Percentiles rank a stretch among this genome's conserved stretches.
Evolutionary conservation across 169 alveolate species (phyloP).

Genomic region (Plasmodium malariae): DNA sequence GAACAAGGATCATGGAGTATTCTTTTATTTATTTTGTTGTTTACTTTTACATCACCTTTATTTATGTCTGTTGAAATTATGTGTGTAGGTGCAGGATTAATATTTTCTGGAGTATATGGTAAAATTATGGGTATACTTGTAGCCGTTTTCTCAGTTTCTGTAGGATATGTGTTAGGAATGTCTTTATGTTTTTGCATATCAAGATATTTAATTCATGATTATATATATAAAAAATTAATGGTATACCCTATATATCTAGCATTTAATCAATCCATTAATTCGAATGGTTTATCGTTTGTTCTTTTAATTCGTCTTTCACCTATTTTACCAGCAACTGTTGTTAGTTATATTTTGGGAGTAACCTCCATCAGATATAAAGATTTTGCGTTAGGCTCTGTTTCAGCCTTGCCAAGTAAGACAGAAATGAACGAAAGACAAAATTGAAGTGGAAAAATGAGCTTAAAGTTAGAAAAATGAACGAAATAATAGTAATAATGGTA

Average conservation of each 20-base stretch:
- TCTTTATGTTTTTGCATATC: constrained; percentile 73
- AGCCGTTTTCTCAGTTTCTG: constrained; percentile 63
- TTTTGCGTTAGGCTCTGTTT: constrained; percentile 70
- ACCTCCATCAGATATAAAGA: constrained; percentile 59
- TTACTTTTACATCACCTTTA: constrained; percentile 49
- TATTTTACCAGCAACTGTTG: constrained; percentile 73
- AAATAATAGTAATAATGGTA: no score
- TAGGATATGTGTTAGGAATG: constrained; percentile 74
- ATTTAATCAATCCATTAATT: constrained; percentile 71
- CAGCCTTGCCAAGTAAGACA: constrained; percentile 74
- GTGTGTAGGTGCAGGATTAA: constrained; percentile 76
- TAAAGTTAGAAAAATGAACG: no score
- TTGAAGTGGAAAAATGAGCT: no score
- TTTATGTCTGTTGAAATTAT: constrained; percentile 77
- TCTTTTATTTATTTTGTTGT: constrained; percentile 48
- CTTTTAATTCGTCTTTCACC: constrained; percentile 77
- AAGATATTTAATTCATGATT: constrained; percentile 72
- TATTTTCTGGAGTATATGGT: constrained; percentile 76
- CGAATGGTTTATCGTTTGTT: constrained; percentile 75
- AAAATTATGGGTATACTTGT: constrained; percentile 52
- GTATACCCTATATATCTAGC: constrained; percentile 75
- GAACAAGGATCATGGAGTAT: constrained; percentile 78
- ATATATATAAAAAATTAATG: constrained; percentile 71
- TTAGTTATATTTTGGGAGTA: constrained; percentile 74
- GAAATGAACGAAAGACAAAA: no score